Percentiles rank a stretch among this genome's conserved stretches.
phyloP scores from a whole-genome alignment of 192 early-diverging fungal genomes.

The Dissophora globulifera region DNA sequence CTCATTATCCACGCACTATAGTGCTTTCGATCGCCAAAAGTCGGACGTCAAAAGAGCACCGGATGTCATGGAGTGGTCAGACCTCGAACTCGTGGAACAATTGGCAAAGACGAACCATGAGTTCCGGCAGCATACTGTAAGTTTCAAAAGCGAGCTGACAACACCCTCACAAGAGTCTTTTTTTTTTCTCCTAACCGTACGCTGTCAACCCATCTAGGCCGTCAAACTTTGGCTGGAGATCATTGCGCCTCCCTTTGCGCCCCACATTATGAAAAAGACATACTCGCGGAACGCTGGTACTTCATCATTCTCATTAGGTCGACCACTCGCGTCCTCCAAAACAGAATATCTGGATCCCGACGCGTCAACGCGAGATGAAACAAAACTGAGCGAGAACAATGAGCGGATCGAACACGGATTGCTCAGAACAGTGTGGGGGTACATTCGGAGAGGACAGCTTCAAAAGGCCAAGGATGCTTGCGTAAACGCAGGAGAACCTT shows the following conservation, averaged over 20 bases:
- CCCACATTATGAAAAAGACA: slow-evolving; percentile 8
- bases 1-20: no score
- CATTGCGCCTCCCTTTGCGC: slow-evolving; percentile 20
- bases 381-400: slow-evolving; percentile 24
- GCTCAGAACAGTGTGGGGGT: slow-evolving; percentile 76
- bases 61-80: slow-evolving; percentile 20
- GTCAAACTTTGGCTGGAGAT: slow-evolving; percentile 45
- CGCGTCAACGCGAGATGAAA: slow-evolving; percentile 29
- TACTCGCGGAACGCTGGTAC: neutral
- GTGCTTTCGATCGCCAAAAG: slow-evolving; percentile 12
- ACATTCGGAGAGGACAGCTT: slow-evolving; percentile 77
- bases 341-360: slow-evolving; percentile 32
- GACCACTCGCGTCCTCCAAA: neutral
- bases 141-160: no score
- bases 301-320: slow-evolving; percentile 9
- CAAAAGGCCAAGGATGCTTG: slow-evolving; percentile 78
- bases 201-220: slow-evolving; percentile 10
- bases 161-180: neutral
- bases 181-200: neutral
- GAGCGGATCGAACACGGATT: slow-evolving; percentile 62
- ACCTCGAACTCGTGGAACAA: slow-evolving; percentile 38
- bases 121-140: slow-evolving; percentile 35
- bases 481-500: slow-evolving; percentile 75
- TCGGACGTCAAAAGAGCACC: slow-evolving; percentile 25
- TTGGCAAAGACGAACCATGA: slow-evolving; percentile 22